These are phyloP conservation scores for Agaricus blazei DNA, from an alignment of 768 basidiomycete species.

Conservation along the genomic window DNA sequence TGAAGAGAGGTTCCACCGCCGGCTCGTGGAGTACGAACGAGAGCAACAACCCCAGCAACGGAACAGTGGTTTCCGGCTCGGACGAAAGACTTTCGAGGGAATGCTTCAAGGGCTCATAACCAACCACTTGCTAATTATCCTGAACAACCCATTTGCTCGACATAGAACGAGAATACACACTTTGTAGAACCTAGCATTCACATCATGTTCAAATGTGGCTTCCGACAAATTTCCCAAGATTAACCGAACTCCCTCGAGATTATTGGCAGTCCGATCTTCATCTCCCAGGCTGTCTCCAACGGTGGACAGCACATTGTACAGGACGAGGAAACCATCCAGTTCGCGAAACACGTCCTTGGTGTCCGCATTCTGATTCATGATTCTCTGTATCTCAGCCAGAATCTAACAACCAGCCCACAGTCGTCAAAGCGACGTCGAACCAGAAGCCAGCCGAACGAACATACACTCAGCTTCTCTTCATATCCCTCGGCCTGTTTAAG, in stretches of 20 bases:
- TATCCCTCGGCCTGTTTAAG: constrained; percentile 51
- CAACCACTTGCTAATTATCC: constrained; percentile 44
- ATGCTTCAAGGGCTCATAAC: constrained; percentile 58
- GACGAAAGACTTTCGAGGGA: constrained; percentile 51
- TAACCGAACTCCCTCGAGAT: constrained; percentile 51
- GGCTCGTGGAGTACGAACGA: constrained; percentile 66
- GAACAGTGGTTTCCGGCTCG: constrained; percentile 23
- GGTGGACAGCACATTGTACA: constrained; percentile 69
- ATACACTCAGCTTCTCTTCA: constrained; percentile 44
- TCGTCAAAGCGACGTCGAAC: neutral
- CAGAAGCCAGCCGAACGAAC: constrained; percentile 6
- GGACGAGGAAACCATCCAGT: constrained; percentile 72
- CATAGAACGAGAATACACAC: constrained; percentile 31
- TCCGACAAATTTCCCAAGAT: constrained; percentile 63
- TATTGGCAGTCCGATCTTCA: constrained; percentile 30
- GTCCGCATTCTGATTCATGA: constrained; percentile 57
- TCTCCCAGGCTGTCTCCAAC: constrained; percentile 29
- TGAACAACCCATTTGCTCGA: constrained; percentile 1
- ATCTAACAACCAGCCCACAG: constrained; percentile 33
- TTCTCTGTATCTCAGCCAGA: constrained; percentile 59
- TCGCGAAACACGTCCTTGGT: constrained; percentile 79
- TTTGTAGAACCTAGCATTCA: constrained; percentile 62
- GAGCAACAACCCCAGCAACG: constrained; percentile 39
- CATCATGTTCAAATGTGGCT: constrained; percentile 49
- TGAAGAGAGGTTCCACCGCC: constrained; percentile 50